Evolutionary conservation across 495 filamentous ascomycete species (phyloP), one percentile per base, ranked within the genome.

Genomic region (Beverwykella pulmonaria): DNA sequence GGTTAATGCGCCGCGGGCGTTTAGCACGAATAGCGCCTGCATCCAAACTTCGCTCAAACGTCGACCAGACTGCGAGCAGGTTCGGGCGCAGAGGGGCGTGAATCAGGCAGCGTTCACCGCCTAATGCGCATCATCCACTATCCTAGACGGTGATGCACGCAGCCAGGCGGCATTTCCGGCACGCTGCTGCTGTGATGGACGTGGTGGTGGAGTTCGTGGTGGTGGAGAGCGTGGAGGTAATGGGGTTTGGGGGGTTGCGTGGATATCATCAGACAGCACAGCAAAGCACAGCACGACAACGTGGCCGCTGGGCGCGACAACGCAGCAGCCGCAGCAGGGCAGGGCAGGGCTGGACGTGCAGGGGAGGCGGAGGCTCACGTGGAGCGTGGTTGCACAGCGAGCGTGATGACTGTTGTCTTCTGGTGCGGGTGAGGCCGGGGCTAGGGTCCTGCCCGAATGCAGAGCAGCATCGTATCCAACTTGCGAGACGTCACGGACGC

Each of bases 31-130:
- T 67, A 48, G 69, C 49, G 65, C n/a, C 64, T 54, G 25, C 59
- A 34, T 71, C 69, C 59, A 71, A 71, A 71, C 61, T 58, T 62
- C 63, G 46, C 61, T 68, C 69, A 68, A 65, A 68, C 61, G 36
- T 65, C 55, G 29, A 68, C 59, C 59, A 65, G 25, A 49, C 59
- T 49, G 67, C 67, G 36, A 46, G 48, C 53, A 29, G 53, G 48
- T 59, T 71, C 60, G 39, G 69, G 69, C 32, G 32, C 32, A 12
- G n/a, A n/a, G 12, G 32, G 6, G 32, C 69, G 15, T 72, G 65
- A 69, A 59, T 72, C 70, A 69, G 66, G 70, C 66, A 61, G 32
- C 69, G 53, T 72, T 69, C 70, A 72, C 70, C 66, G 70, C 70
- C 66, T 63, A 59, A 71, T 65, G 64, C 56, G 59, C 69, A 71